Evolutionary conservation across 148 eudicot genomes (phyloP), one percentile per base, ranked within the genome.

Genomic region (Rhododendron mucronatum): DNA sequence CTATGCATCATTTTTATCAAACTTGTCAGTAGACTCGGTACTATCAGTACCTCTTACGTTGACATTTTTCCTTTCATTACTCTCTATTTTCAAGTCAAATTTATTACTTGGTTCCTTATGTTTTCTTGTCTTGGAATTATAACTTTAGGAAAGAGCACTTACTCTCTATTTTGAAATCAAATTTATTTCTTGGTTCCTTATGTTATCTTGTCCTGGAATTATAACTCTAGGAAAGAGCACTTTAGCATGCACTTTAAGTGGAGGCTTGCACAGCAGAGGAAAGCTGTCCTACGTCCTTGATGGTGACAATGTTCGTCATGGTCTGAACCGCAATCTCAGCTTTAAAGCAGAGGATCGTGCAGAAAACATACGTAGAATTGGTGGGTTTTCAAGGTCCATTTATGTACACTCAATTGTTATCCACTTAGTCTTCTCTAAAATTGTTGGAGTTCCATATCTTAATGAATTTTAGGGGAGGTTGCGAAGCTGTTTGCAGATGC

Each of bases 271-370:
- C 84, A 86, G 92, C 18, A 89, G 91, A 91, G 98, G 98, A 86
- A 97, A 97, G 87, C 90, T 97, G 83, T 88, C 95, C 48, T 97
- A 93, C 88, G 90, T 97, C 86, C 96, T 97, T 83, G 99, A 97
- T 90, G 98, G 98, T 85, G 99, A 97, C 89, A 95, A 95, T 91
- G 90, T 95, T 86, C 91, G 99, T 87, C 99, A 97, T 93, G 98
- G 98, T 87, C 87, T 97, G 63, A 94, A 95, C 82, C 78, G 90
- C 79, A 93, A 97, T 88, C 96, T 97, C 57, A 92, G 91, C 84
- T 97, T 97, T 80, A 89, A 89, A 90, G 91, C 95, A 41, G 98
- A 94, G 84, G 99, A 97, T 85, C 94, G 98, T 88, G 91, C 91
- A 51, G 99, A 95, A 92, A 95, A 97, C 88, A 95, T 97, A 82